phyloP scores from a whole-genome alignment of 768 basidiomycete species.

The Phlebiopsis flavidoalba region DNA sequence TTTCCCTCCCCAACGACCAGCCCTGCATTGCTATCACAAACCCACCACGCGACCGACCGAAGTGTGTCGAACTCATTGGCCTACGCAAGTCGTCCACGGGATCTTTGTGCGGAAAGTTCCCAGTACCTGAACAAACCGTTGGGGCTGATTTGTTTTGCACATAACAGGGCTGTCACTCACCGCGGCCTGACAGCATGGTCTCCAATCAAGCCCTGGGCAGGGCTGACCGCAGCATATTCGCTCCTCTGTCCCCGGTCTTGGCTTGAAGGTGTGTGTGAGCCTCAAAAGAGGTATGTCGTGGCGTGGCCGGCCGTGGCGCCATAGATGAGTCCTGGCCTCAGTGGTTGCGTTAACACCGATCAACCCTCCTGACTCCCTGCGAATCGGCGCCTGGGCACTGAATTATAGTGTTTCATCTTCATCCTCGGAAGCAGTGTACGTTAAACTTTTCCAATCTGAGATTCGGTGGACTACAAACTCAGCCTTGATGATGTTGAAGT shows the following conservation, averaged over 20 bases:
- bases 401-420: not conserved
- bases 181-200: not conserved
- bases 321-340: not conserved
- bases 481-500: not conserved
- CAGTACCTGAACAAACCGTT: constrained; percentile 1
- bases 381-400: not conserved
- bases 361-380: not conserved
- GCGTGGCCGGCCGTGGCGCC: not conserved
- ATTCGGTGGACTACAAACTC: not conserved
- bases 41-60: constrained; percentile 2
- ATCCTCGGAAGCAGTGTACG: not conserved
- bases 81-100: not conserved
- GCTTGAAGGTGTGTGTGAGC: too few species aligned
- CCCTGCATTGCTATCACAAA: not conserved
- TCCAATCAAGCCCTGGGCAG: not conserved
- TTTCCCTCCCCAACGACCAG: constrained; percentile 4
- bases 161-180: not conserved
- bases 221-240: not conserved
- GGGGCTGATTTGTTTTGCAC: not conserved
- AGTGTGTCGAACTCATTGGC: not conserved
- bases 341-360: not conserved
- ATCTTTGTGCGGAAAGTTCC: constrained; percentile 4
- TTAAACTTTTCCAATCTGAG: not conserved
- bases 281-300: not conserved
- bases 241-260: not conserved